Evolutionary conservation across 1,284 basidiomycete species (phyloP).

Genomic region (Athelia psychrophila): DNA sequence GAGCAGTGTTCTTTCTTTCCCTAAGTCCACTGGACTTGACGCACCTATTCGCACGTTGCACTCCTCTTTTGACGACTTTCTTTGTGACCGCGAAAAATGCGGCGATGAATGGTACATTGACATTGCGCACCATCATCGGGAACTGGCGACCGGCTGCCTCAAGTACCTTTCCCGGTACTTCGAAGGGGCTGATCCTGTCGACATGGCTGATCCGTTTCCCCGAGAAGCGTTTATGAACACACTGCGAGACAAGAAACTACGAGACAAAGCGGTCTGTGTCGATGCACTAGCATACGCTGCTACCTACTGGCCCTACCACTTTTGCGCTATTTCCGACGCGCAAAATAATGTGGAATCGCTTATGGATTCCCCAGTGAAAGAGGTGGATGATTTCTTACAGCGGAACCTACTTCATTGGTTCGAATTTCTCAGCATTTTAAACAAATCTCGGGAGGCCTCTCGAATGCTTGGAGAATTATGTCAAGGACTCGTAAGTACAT

Average conservation of each 20-base stretch:
- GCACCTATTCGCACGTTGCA: constrained; percentile 28
- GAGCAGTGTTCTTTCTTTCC: neutral
- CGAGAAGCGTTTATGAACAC: too few relatives aligned
- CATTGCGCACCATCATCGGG: constrained; percentile 13
- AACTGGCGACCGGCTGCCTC: too few relatives aligned
- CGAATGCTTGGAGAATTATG: constrained; percentile 19
- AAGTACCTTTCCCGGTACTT: too few relatives aligned
- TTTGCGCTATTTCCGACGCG: constrained; percentile 14
- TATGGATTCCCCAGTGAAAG: too few relatives aligned
- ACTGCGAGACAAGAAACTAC: constrained; percentile 8
- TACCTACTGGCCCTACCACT: constrained; percentile 24
- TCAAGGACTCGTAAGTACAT: constrained; percentile 25
- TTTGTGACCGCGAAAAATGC: constrained; percentile 24
- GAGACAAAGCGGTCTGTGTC: constrained; percentile 8
- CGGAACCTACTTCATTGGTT: constrained; percentile 30
- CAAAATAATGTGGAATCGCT: constrained; percentile 10
- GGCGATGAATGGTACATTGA: constrained; percentile 26
- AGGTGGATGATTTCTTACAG: constrained; percentile 15
- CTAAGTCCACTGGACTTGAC: constrained; percentile 24
- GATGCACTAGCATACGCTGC: constrained; percentile 23
- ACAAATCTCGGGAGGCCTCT: constrained; percentile 28
- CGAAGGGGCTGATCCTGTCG: too few relatives aligned
- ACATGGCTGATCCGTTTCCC: too few relatives aligned
- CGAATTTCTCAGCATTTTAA: constrained; percentile 25
- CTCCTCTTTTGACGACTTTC: constrained; percentile 28